Evolutionary conservation across 805 yeast genomes (phyloP), one percentile per base, ranked within the genome.

Genomic region (Metschnikowia continentalis): DNA sequence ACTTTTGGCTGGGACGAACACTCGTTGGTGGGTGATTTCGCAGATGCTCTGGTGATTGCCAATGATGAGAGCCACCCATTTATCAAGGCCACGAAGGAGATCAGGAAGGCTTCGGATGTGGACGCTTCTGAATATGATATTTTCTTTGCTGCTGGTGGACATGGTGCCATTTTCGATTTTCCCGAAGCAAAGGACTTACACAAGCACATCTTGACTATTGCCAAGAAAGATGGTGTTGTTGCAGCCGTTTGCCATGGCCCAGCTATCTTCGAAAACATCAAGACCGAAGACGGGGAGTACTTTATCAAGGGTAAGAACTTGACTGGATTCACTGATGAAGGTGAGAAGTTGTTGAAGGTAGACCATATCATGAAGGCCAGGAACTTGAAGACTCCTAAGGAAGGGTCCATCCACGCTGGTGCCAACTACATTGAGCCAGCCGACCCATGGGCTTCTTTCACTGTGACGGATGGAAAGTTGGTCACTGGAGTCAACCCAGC

Each of bases 181-280:
- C 84, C 84, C 42, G 68, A 62, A 3, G 84, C 85, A 14, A 65
- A 61, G 5, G 72, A 61, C 15, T 65, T 83, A 48, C 81, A 77
- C 49, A 54, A 61, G 22, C 51, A 79, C 40, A 84, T 82, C 19
- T 65, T 69, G 30, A 66, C 69, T 20, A 75, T 82, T 46, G 80
- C 77, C 61, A 68, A 66, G 32, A 64, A 75, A 19, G 80, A 78
- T 37, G 87, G 86, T 45, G 75, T 81, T 37, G 76, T 83, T 22
- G 65, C 82, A 40, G 86, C 88, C 14, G 88, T 83, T 7, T 83
- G 89, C 65, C 88, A 83, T 57, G 89, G 86, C 6, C 85, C 86
- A n/a, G 74, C 75, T 20, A 72, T 83, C 54, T 78, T 83, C 53
- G 78, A 72, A n/a, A 70, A 71, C 41, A 61, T 83, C 54, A 67